Conservation (phyloP, 192 early-diverging fungal species). For the Backusella macrospora region DNA sequence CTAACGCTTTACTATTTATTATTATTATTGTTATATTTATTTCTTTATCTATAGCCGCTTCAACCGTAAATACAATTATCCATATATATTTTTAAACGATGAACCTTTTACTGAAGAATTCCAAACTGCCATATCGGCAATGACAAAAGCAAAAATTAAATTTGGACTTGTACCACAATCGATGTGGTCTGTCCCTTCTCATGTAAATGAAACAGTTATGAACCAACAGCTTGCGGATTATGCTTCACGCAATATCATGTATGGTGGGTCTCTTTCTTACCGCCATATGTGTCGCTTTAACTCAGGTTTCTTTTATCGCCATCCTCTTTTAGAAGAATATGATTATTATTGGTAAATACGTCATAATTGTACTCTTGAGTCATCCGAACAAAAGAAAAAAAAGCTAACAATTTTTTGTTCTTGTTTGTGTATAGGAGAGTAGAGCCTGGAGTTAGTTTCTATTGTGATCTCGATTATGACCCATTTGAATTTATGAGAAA, state of each 20-base stretch:
- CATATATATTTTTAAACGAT: constrained; percentile 88
- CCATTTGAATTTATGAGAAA: constrained; percentile 72
- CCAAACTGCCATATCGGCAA: constrained; percentile 46
- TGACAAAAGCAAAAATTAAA: constrained; percentile 60
- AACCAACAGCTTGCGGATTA: constrained; percentile 52
- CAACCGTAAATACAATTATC: constrained; percentile 77
- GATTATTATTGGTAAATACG: constrained; percentile 86
- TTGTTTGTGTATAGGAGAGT: constrained; percentile 44
- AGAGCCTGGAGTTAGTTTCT: constrained; percentile 78
- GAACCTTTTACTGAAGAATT: constrained; percentile 72
- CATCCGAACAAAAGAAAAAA: not conserved
- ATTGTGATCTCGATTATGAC: constrained; percentile 73
- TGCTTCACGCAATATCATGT: constrained; percentile 53
- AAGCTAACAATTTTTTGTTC: not conserved
- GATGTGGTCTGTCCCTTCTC: constrained; percentile 75
- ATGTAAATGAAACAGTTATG: constrained; percentile 68
- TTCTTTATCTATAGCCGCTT: constrained; percentile 52
- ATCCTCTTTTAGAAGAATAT: constrained; percentile 64
- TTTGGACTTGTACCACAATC: constrained; percentile 55
- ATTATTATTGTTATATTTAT: not conserved
- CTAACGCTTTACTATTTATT: not conserved
- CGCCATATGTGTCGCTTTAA: constrained; percentile 74
- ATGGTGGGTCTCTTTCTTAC: constrained; percentile 68
- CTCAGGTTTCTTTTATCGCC: constrained; percentile 78
- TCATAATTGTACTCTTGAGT: no score